Evolutionary conservation across 1,284 basidiomycete genomes (phyloP).

Genomic region (Ustilago bromivora): DNA sequence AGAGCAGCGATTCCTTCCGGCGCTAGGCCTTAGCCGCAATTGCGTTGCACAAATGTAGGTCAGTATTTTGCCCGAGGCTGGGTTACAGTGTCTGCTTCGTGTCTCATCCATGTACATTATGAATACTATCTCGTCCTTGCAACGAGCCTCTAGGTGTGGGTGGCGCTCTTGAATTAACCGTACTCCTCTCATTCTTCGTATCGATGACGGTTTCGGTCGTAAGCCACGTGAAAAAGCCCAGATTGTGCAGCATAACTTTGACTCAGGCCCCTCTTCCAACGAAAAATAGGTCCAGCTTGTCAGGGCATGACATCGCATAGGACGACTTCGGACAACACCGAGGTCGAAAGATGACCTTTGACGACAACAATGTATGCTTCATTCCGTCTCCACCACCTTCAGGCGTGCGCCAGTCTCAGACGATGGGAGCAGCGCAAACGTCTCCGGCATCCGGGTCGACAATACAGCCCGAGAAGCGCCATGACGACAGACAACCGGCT

Average conservation of each 20-base stretch:
- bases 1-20: not conserved
- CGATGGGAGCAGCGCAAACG: not conserved
- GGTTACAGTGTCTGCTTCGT: not conserved
- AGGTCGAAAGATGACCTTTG: not conserved
- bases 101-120: not conserved
- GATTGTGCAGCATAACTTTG: not conserved
- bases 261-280: not conserved
- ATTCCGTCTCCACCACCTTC: not conserved
- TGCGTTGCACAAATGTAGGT: not conserved
- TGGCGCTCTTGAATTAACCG: not conserved
- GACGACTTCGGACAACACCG: not conserved
- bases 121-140: not conserved
- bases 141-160: not conserved
- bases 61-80: not conserved
- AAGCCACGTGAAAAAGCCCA: not conserved
- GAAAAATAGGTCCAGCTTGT: not conserved
- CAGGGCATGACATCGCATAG: too few species aligned
- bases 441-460: not conserved
- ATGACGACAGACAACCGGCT: not conserved
- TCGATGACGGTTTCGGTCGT: not conserved
- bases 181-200: not conserved
- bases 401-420: not conserved
- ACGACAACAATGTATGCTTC: not conserved
- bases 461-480: not conserved
- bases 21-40: constrained; percentile 6